Percentiles rank a stretch among this genome's conserved stretches.
Conservation (phyloP, 1,139 yeast genomes). For the Saccharomycopsis hybrid region DNA sequence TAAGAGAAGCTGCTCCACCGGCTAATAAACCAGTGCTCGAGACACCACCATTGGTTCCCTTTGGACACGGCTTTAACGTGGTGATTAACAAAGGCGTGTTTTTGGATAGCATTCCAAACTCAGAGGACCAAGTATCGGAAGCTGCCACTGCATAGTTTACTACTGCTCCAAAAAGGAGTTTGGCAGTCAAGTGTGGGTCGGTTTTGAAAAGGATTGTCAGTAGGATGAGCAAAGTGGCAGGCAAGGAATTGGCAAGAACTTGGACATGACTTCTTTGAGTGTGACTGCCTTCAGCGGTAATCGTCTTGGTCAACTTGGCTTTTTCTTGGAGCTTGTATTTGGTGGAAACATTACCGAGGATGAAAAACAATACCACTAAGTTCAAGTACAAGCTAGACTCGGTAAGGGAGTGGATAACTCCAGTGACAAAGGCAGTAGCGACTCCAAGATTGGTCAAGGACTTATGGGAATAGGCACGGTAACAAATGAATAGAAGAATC, state of each 20-base stretch:
- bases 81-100: constrained; percentile 36
- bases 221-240: constrained; percentile 29
- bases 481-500: constrained; percentile 20
- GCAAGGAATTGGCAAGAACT: constrained; percentile 37
- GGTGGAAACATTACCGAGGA: constrained; percentile 37
- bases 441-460: constrained; percentile 36
- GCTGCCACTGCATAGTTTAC: constrained; percentile 42
- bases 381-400: constrained; percentile 31
- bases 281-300: too few relatives aligned
- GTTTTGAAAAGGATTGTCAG: constrained; percentile 13
- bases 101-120: constrained; percentile 39
- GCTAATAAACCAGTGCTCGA: constrained; percentile 35
- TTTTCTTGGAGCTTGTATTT: constrained; percentile 28
- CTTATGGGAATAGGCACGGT: constrained; percentile 30
- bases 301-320: constrained; percentile 24
- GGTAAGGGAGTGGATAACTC: constrained; percentile 36
- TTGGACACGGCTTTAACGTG: constrained; percentile 37
- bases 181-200: constrained; percentile 18
- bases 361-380: constrained; percentile 34
- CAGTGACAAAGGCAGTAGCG: constrained; percentile 34
- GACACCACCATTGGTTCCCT: constrained; percentile 46
- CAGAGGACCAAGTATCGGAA: constrained; percentile 46
- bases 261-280: constrained; percentile 35
- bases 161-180: constrained; percentile 30
- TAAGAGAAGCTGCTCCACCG: constrained; percentile 35